A percentile compares a stretch with the other conserved stretches of the same genome.
Evolutionary conservation across 2,329 filamentous ascomycete species (phyloP).

Genomic region (Dactylellina drechsleri): DNA sequence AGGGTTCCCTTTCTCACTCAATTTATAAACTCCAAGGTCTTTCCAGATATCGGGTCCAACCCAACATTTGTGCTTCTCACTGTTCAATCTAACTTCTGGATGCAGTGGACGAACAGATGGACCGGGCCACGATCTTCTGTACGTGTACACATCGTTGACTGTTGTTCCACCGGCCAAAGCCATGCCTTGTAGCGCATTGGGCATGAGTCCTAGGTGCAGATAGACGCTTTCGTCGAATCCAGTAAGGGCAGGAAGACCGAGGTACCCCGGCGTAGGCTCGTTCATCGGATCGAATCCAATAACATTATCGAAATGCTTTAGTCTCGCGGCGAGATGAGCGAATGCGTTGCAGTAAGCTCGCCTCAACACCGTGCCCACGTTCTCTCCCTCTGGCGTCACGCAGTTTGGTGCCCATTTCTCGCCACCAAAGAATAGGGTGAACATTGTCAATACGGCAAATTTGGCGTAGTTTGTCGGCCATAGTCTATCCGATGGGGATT

Average conservation of each 20-base stretch:
- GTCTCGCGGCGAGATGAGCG: conserved; percentile 77
- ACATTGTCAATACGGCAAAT: conserved; percentile 86
- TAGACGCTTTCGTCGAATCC: conserved; percentile 64
- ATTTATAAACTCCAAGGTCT: conserved; percentile 60
- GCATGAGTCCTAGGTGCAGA: conserved; percentile 63
- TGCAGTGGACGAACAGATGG: conserved; percentile 62
- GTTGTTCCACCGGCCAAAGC: conserved; percentile 63
- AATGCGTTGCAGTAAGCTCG: conserved; percentile 84
- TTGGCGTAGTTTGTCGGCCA: conserved; percentile 98
- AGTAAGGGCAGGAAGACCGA: conserved; percentile 62
- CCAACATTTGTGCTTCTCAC: conserved; percentile 60
- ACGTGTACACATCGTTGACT: conserved; percentile 61
- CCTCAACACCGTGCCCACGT: conserved; percentile 95
- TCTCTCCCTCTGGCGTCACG: conserved; percentile 73
- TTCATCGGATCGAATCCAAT: conserved; percentile 64
- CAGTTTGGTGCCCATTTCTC: conserved; percentile 87
- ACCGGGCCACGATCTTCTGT: conserved; percentile 63
- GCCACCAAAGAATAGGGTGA: conserved; percentile 92
- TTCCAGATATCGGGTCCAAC: conserved; percentile 61
- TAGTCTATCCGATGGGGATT: conserved; percentile 62
- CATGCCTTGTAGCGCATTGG: conserved; percentile 62
- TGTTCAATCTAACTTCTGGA: conserved; percentile 60
- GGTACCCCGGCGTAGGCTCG: conserved; percentile 63
- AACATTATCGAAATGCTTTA: conserved; percentile 57
- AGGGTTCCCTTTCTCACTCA: conserved; percentile 61